phyloP scores from a whole-genome alignment of 2,329 filamentous ascomycete genomes.

The Drechslerella dactyloides region DNA sequence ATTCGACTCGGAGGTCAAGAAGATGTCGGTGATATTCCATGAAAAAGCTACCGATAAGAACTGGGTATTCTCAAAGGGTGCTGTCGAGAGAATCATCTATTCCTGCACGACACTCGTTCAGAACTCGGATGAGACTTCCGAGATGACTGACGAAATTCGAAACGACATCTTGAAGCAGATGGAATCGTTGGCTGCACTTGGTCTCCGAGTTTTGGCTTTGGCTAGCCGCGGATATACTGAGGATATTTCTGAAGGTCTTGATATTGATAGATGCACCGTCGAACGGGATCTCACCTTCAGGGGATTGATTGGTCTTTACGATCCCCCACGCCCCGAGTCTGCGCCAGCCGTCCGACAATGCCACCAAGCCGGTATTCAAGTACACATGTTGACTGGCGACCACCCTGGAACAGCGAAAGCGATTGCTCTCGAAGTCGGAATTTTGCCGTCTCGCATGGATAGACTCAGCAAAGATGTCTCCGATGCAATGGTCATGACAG shows the following conservation, averaged over 20 bases:
- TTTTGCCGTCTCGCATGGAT: constrained; percentile 70
- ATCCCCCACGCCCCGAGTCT: constrained; percentile 82
- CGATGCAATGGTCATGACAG: constrained; percentile 73
- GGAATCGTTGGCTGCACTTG: constrained; percentile 70
- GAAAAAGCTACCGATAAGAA: constrained; percentile 58
- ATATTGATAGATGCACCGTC: constrained; percentile 66
- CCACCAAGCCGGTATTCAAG: constrained; percentile 74
- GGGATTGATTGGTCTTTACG: constrained; percentile 82
- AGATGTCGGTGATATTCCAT: constrained; percentile 74
- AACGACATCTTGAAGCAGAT: constrained; percentile 69
- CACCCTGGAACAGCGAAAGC: constrained; percentile 79
- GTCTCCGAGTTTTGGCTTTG: constrained; percentile 72
- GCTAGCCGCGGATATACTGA: constrained; percentile 62
- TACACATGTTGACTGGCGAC: constrained; percentile 85
- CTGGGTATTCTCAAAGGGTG: constrained; percentile 69
- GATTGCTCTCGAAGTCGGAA: constrained; percentile 80
- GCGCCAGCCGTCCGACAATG: constrained; percentile 73
- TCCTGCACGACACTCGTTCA: constrained; percentile 66
- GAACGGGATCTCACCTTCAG: constrained; percentile 74
- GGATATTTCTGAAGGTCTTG: constrained; percentile 57
- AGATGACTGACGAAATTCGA: constrained; percentile 59
- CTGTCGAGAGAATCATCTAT: constrained; percentile 73
- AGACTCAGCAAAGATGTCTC: constrained; percentile 68
- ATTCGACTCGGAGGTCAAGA: constrained; percentile 76
- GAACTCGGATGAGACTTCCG: constrained; percentile 58